Evolutionary conservation across 345 rosid species (phyloP).

Genomic region (Heritiera fomes): DNA sequence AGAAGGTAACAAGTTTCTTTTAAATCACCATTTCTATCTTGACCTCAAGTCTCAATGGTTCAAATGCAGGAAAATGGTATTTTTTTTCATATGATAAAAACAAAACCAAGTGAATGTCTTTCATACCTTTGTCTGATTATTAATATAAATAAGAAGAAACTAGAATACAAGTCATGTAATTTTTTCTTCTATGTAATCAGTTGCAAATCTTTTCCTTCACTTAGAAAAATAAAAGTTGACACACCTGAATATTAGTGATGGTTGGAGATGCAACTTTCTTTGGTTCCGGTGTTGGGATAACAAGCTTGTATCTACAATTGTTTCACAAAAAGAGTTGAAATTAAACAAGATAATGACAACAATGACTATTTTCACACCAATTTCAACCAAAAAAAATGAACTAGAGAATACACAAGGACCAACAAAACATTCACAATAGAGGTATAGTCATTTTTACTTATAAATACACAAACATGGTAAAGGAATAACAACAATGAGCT

Average conservation of each 20-base stretch:
- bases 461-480: not conserved
- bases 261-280: conserved; percentile 77
- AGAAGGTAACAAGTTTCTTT: conserved; percentile 1
- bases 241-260: conserved; percentile 86
- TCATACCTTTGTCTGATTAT: not conserved
- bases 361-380: not conserved
- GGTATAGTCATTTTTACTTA: not conserved
- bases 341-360: not conserved
- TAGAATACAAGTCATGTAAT: not conserved
- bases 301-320: conserved; percentile 77
- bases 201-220: not conserved
- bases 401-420: not conserved
- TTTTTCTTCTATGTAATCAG: not conserved
- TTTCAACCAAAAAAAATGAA: conserved; percentile 14
- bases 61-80: not conserved
- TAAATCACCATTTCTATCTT: not conserved
- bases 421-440: not conserved
- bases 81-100: not conserved
- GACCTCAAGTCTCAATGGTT: not conserved
- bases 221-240: conserved; percentile 8
- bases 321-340: conserved; percentile 23
- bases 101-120: not conserved
- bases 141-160: not conserved
- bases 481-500: not conserved
- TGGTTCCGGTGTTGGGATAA: conserved; percentile 78